These are phyloP conservation scores for Amorphotheca resinae DNA, from an alignment of 495 filamentous ascomycete species.

Conservation along the genomic window DNA sequence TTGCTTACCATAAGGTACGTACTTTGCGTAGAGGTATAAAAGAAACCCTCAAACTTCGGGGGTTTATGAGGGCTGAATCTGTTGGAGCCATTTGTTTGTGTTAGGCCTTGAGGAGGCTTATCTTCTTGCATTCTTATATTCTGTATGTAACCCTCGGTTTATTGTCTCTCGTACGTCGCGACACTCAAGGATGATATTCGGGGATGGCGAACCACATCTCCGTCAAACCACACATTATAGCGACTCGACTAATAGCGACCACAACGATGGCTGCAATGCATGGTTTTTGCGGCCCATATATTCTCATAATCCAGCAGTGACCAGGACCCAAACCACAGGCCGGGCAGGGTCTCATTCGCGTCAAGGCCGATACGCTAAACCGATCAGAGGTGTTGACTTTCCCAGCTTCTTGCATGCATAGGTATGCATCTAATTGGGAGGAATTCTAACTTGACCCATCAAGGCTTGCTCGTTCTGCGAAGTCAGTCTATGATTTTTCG, in stretches of 20 bases:
- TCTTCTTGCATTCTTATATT: too few species aligned
- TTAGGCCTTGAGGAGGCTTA: too few species aligned
- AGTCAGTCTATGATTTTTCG: not conserved
- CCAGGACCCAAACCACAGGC: conserved; percentile 25
- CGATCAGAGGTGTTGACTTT: conserved; percentile 41
- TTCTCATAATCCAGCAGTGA: conserved; percentile 25
- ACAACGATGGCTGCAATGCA: conserved; percentile 29
- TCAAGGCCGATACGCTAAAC: conserved; percentile 40
- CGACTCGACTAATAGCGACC: not conserved
- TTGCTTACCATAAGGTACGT: too few species aligned
- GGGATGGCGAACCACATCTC: too few species aligned
- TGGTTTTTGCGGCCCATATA: conserved; percentile 24
- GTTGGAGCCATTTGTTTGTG: too few species aligned
- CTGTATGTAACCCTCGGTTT: too few species aligned
- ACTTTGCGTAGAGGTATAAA: too few species aligned
- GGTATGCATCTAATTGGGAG: not conserved
- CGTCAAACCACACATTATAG: not conserved
- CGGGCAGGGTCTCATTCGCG: conserved; percentile 33
- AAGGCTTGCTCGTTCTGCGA: conserved; percentile 7
- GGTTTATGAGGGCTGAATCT: too few species aligned
- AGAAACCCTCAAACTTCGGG: too few species aligned
- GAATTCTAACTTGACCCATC: conserved; percentile 19
- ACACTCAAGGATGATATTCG: too few species aligned
- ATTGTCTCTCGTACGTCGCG: too few species aligned
- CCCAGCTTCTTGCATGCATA: too few species aligned